A percentile compares a stretch with the other conserved stretches of the same genome.
Conservation (phyloP, 192 early-diverging fungal species). For the Spizellomyces sp. region DNA sequence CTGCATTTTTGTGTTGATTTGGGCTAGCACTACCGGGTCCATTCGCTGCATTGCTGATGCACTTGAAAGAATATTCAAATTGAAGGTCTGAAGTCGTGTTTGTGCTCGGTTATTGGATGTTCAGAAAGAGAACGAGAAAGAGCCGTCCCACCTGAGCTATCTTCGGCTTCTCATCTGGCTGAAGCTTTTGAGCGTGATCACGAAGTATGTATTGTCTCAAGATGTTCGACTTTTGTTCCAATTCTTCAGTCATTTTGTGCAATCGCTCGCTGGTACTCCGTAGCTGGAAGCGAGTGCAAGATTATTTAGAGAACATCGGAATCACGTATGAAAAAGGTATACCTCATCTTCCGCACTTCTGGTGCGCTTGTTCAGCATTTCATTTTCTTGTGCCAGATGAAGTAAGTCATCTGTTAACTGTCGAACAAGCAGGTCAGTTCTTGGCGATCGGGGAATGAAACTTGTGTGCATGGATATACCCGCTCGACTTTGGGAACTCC, state of each 20-base stretch:
- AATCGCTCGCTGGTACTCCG: slow-evolving; percentile 36
- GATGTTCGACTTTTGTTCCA: slow-evolving; percentile 56
- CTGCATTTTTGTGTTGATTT: slow-evolving; percentile 64
- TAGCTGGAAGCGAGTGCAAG: slow-evolving; percentile 28
- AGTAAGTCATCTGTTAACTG: slow-evolving; percentile 48
- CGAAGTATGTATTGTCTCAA: slow-evolving; percentile 55
- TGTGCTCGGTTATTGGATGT: neutral
- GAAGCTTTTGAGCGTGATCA: slow-evolving; percentile 44
- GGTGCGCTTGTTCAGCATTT: slow-evolving; percentile 46
- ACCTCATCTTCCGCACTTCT: slow-evolving; percentile 53
- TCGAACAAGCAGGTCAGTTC: neutral
- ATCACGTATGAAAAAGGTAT: neutral
- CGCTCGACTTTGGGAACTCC: slow-evolving; percentile 43
- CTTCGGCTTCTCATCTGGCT: slow-evolving; percentile 52
- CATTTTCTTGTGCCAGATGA: slow-evolving; percentile 53
- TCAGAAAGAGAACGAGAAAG: no score
- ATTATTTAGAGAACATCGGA: neutral
- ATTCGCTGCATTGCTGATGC: slow-evolving; percentile 53
- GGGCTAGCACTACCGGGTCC: slow-evolving; percentile 50
- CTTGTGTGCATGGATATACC: slow-evolving; percentile 19
- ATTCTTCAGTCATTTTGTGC: slow-evolving; percentile 39
- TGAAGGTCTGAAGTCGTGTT: slow-evolving; percentile 30
- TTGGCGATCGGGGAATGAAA: neutral
- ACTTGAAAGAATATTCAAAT: slow-evolving; percentile 50
- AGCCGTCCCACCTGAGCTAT: neutral